Evolutionary conservation across 163 green algal genomes (phyloP), one percentile per base, ranked within the genome.

Genomic region (Prototheca stagnorum): DNA sequence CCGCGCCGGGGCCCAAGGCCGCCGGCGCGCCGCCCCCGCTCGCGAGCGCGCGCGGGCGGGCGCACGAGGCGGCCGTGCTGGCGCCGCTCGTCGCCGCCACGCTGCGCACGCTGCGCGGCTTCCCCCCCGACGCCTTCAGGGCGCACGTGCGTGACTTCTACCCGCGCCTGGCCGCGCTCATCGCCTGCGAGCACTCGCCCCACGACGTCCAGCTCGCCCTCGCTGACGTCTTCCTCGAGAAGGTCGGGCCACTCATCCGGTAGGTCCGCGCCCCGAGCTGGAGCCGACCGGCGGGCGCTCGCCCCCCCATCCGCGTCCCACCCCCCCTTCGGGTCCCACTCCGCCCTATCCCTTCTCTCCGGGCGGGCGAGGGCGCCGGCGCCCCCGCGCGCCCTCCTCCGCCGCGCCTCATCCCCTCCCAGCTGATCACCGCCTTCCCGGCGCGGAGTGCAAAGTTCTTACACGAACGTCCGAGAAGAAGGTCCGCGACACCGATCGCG

Each of bases 81-180:
- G 67, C 79, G 19, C 68, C 76, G 26, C 49, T 87, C 29, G 74
- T 83, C 31, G 68, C 85, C 15, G 75, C 76, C 11, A 70, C 79
- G 12, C 65, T 95, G 29, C 43, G 58, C 1, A 64, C 67, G 24
- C 56, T 87, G 26, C 29, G 50, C 5, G 50, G 51, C 2, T 62
- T 87, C 34, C 53, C 67, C 8, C 67, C 78, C 11, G 47, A 55
- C 2, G 62, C 62, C 2, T 90, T 92, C 62, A 45, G 56, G 4
- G 29, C 35, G 1, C 56, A 82, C 44, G 54, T 90, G 22, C 57
- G 61, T 11, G 54, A 70, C 24, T 70, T 92, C 28, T 94, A 88
- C 61, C 84, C 84, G 12, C 57, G 80, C 42, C 61, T 94, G n/a
- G 85, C 76, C 7, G 35, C 59, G 23, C 62, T 93, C 23, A 84